These are phyloP conservation scores for Trametes sanguinea DNA, from an alignment of 768 basidiomycete species.

Conservation along the genomic window DNA sequence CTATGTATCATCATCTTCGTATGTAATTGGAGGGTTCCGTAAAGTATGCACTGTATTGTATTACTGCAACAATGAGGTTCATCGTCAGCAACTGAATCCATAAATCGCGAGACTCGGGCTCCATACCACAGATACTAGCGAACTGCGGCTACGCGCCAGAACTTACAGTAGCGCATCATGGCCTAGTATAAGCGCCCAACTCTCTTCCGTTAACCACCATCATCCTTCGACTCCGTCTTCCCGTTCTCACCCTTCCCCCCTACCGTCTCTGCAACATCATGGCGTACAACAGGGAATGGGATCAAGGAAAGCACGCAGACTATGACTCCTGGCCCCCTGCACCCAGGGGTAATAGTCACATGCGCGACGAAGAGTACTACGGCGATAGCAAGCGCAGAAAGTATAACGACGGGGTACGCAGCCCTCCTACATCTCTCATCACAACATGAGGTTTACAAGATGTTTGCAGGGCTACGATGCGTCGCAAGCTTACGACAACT, in stretches of 20 bases:
- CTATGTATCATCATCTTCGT: too few species aligned
- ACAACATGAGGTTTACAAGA: too few species aligned
- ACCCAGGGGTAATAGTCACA: constrained; percentile 45
- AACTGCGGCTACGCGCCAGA: too few species aligned
- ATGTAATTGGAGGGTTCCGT: too few species aligned
- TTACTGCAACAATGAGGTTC: too few species aligned
- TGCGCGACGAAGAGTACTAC: constrained; percentile 69
- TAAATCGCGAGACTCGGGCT: too few species aligned
- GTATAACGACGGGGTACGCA: constrained; percentile 70
- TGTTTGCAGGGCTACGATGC: constrained; percentile 52
- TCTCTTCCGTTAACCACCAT: constrained; percentile 28
- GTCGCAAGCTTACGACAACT: constrained; percentile 45
- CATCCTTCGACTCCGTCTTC: constrained; percentile 26
- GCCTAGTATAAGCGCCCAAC: constrained; percentile 18
- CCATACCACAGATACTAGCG: too few species aligned
- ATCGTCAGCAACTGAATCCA: too few species aligned
- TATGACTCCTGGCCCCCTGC: constrained; percentile 40
- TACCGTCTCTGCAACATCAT: constrained; percentile 39
- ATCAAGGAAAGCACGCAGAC: constrained; percentile 65
- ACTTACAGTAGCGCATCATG: constrained; percentile 5
- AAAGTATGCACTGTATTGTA: too few species aligned
- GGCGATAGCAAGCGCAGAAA: constrained; percentile 79
- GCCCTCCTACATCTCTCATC: too few species aligned
- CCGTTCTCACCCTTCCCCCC: neutral
- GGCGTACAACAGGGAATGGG: constrained; percentile 87